phyloP scores from a whole-genome alignment of 768 basidiomycete species.

The Tylopilus vinaceipallidus region DNA sequence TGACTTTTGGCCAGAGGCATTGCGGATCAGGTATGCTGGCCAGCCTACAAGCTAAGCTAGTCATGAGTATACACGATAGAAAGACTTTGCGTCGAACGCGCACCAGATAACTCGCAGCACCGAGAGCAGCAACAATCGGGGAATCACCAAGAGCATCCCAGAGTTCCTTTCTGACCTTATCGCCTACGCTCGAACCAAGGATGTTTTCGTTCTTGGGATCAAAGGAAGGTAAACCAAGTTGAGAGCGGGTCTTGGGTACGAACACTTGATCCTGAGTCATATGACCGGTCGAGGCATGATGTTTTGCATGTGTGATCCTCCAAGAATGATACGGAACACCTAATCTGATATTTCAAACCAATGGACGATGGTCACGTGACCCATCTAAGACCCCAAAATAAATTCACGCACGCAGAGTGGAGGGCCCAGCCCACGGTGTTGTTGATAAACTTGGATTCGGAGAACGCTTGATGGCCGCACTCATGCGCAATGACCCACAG shows the following conservation, averaged over 20 bases:
- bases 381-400: background rate
- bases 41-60: slow-evolving; percentile 68
- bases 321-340: slow-evolving; percentile 97
- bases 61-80: background rate
- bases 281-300: slow-evolving; percentile 93
- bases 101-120: slow-evolving; percentile 60
- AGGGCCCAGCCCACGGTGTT: slow-evolving; percentile 90
- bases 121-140: slow-evolving; percentile 66
- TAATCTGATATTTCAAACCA: slow-evolving; percentile 48
- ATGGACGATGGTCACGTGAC: slow-evolving; percentile 23
- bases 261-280: slow-evolving; percentile 96
- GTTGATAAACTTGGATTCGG: slow-evolving; percentile 87
- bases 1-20: slow-evolving; percentile 80
- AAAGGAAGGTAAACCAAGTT: slow-evolving; percentile 61
- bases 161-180: slow-evolving; percentile 68
- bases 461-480: slow-evolving; percentile 96
- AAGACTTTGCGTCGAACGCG: slow-evolving; percentile 15
- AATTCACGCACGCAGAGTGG: slow-evolving; percentile 71
- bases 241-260: slow-evolving; percentile 85
- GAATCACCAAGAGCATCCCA: slow-evolving; percentile 91
- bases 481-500: slow-evolving; percentile 95
- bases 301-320: slow-evolving; percentile 92
- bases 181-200: slow-evolving; percentile 60
- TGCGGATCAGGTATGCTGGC: slow-evolving; percentile 78
- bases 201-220: slow-evolving; percentile 66